Evolutionary conservation across 2,329 filamentous ascomycete genomes (phyloP).

Genomic region (Alternaria infectoria): DNA sequence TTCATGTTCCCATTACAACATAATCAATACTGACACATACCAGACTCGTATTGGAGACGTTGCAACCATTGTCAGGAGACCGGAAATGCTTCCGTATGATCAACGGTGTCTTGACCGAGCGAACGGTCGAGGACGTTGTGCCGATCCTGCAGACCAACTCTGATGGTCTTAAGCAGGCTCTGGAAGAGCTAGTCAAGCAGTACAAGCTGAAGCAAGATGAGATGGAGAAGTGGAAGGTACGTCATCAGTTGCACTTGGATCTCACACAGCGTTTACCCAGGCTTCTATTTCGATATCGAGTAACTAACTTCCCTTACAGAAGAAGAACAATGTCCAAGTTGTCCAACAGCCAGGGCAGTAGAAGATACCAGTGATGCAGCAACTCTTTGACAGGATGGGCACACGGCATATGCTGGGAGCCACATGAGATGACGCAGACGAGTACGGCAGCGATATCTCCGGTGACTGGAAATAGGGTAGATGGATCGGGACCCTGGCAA

Average conservation of each 20-base stretch:
- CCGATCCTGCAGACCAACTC: constrained; percentile 92
- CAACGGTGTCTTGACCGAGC: constrained; percentile 93
- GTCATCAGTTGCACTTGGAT: constrained; percentile 34
- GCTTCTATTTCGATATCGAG: not conserved
- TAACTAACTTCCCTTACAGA: constrained; percentile 59
- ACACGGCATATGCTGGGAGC: constrained; percentile 19
- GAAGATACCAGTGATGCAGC: constrained; percentile 12
- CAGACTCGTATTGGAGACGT: constrained; percentile 92
- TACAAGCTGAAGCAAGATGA: constrained; percentile 95
- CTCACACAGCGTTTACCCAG: not conserved
- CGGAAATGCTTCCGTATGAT: constrained; percentile 99
- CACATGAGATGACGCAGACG: constrained; percentile 21
- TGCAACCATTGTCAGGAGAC: constrained; percentile 79
- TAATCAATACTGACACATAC: constrained; percentile 21
- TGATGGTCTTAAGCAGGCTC: constrained; percentile 89
- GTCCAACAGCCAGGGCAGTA: constrained; percentile 69
- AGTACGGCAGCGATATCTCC: constrained; percentile 14
- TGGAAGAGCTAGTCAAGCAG: constrained; percentile 94
- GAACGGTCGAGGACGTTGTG: constrained; percentile 90
- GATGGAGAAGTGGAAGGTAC: constrained; percentile 97
- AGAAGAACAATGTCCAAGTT: constrained; percentile 88
- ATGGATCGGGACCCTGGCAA: not conserved
- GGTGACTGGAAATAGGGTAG: constrained; percentile 3
- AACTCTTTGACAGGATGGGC: constrained; percentile 18
- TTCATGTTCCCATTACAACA: not conserved